Evolutionary conservation across 2,329 filamentous ascomycete species (phyloP), one percentile per base, ranked within the genome.

Genomic region (Neonectria faginata): DNA sequence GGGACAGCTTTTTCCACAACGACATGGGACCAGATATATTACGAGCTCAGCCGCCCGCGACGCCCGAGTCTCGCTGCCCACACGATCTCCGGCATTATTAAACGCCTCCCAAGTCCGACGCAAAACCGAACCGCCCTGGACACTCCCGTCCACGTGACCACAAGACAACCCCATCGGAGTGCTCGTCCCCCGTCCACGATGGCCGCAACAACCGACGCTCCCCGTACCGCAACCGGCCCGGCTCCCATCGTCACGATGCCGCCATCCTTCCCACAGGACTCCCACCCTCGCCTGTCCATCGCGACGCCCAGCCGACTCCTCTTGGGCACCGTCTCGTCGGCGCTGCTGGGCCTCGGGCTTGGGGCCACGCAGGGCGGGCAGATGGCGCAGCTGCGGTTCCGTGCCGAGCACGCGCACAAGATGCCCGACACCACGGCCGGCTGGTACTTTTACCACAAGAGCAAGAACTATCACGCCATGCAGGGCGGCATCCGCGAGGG

Each of bases 381-480:
- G 74, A 89, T 87, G 76, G 88, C 92, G 1, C 90, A 92, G 56
- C 85, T 97, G 62, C 91, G 92, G 42, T 99, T 97, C 82, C 91
- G 95, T 60, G 96, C 96, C 65, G 96, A 99, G 80, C 97, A 99
- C 76, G 94, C 96, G 1, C 96, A 99, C 83, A 92, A 95, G 70
- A 89, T 97, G 67, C 96, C 96, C 20, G 89, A 88, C 3, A 90
- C 90, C 1, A 90, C 92, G 27, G 88, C 90, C 2, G 95, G 94
- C 18, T 99, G 96, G 96, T 99, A 95, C 77, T 87, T 98, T n/a
- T 99, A 99, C 79, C 95, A 98, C 83, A 97, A 97, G 81, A 93
- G 89, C 77, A 98, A 98, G 80, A 98, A 97, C 80, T 98, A 99
- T 82, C 89, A 93, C 73, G 87, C 91, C 56, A 90, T 92, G 73